These are phyloP conservation scores for Trametes maxima DNA, from an alignment of 768 basidiomycete genomes.

Conservation along the genomic window DNA sequence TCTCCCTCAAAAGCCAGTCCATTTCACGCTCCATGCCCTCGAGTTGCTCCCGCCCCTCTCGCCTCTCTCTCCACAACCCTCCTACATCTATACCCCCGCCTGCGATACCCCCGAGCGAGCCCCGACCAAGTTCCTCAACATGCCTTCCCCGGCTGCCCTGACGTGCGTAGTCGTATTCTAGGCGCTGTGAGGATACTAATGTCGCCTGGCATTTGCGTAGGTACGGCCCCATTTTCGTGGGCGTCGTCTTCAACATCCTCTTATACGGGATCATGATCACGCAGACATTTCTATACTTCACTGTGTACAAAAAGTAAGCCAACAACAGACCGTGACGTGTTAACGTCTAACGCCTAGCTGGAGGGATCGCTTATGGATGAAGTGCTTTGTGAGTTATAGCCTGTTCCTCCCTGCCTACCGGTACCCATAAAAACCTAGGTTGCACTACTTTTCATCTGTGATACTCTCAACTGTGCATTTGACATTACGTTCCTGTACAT, in stretches of 20 bases:
- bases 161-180: constrained; percentile 10
- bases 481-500: constrained; percentile 49
- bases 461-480: constrained; percentile 51
- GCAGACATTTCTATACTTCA: constrained; percentile 51
- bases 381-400: constrained; percentile 41
- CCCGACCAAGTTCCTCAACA: constrained; percentile 1
- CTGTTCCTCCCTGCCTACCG: background rate
- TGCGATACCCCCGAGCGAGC: constrained; percentile 12
- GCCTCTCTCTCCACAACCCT: background rate
- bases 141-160: constrained; percentile 19
- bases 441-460: constrained; percentile 45
- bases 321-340: background rate
- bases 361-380: constrained; percentile 52
- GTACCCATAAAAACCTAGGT: constrained; percentile 36
- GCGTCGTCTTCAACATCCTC: constrained; percentile 47
- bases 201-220: constrained; percentile 29
- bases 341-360: background rate
- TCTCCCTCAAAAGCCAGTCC: constrained; percentile 10
- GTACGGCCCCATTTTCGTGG: constrained; percentile 53
- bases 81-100: background rate
- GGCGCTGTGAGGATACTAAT: background rate
- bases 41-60: background rate
- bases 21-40: background rate
- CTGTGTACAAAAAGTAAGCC: constrained; percentile 41
- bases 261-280: constrained; percentile 54